Evolutionary conservation across 1,139 yeast genomes (phyloP).

Genomic region (Diutina neorugosa): DNA sequence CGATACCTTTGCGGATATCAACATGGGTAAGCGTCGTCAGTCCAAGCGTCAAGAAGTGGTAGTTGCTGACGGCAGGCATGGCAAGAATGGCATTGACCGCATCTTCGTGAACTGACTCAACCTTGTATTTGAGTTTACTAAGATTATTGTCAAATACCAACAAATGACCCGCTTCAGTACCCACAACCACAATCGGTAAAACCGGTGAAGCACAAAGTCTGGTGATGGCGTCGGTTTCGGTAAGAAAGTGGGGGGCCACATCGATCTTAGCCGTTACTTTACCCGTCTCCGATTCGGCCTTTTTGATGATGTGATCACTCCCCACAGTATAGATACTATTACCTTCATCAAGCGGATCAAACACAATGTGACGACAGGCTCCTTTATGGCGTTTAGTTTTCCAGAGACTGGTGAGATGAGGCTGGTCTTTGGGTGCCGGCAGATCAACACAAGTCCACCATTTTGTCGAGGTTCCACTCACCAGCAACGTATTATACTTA

Average conservation of each 20-base stretch:
- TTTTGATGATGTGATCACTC: constrained; percentile 67
- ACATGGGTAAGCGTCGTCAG: constrained; percentile 72
- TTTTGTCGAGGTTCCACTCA: constrained; percentile 23
- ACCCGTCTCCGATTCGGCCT: constrained; percentile 63
- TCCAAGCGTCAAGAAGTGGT: constrained; percentile 73
- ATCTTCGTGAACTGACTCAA: constrained; percentile 54
- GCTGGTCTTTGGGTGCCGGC: constrained; percentile 17
- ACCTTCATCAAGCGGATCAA: constrained; percentile 48
- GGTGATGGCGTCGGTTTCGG: constrained; percentile 34
- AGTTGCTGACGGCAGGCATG: constrained; percentile 58
- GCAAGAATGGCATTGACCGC: constrained; percentile 65
- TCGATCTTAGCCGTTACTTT: constrained; percentile 34
- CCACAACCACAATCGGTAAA: constrained; percentile 56
- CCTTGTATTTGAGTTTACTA: constrained; percentile 25
- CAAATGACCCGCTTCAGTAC: constrained; percentile 70
- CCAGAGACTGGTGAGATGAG: constrained; percentile 40
- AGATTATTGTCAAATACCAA: constrained; percentile 46
- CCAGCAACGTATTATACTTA: constrained; percentile 7
- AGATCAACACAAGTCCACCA: constrained; percentile 40
- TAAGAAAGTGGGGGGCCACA: constrained; percentile 6
- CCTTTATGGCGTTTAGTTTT: constrained; percentile 85
- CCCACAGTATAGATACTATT: constrained; percentile 58
- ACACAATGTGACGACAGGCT: constrained; percentile 64
- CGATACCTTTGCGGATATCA: constrained; percentile 62
- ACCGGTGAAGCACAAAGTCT: constrained; percentile 52